Evolutionary conservation across 2,329 filamentous ascomycete species (phyloP).

Genomic region (Macroventuria anomochaeta): DNA sequence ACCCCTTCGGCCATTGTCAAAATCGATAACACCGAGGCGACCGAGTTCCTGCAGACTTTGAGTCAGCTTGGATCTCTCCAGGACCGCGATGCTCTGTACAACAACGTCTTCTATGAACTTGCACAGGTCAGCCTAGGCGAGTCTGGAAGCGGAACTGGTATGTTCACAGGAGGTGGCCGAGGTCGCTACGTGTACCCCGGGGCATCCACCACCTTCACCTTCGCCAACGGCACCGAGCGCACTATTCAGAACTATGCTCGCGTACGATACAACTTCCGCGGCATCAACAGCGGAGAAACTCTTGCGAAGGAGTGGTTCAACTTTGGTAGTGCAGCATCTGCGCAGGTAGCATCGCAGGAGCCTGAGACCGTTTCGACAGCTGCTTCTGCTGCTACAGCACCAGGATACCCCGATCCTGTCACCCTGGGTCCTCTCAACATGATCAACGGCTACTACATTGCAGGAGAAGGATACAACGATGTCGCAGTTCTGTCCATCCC

Average conservation of each 20-base stretch:
- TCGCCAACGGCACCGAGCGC: slow-evolving; percentile 52
- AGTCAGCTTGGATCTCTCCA: slow-evolving; percentile 58
- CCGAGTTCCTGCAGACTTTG: slow-evolving; percentile 56
- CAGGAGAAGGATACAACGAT: slow-evolving; percentile 52
- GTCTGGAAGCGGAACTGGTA: slow-evolving; percentile 52
- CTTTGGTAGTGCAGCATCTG: slow-evolving; percentile 25
- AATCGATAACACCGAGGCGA: slow-evolving; percentile 63
- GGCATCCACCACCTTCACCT: slow-evolving; percentile 52
- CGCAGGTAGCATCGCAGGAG: neutral
- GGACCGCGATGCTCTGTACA: slow-evolving; percentile 65
- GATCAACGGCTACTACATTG: slow-evolving; percentile 56
- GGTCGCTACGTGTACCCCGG: slow-evolving; percentile 54
- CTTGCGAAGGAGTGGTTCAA: slow-evolving; percentile 50
- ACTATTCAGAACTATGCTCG: slow-evolving; percentile 54
- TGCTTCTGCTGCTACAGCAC: slow-evolving; percentile 29
- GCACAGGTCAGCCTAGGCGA: slow-evolving; percentile 51
- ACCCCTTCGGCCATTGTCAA: slow-evolving; percentile 59
- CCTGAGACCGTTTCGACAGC: slow-evolving; percentile 15
- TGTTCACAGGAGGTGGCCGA: slow-evolving; percentile 54
- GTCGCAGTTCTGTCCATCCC: slow-evolving; percentile 54
- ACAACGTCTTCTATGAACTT: slow-evolving; percentile 57
- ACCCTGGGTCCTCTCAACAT: slow-evolving; percentile 48
- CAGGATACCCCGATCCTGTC: slow-evolving; percentile 54
- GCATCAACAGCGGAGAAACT: slow-evolving; percentile 50
- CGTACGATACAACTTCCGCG: slow-evolving; percentile 47